Evolutionary conservation across 1,284 basidiomycete species (phyloP), one percentile per base, ranked within the genome.

Genomic region (Trichosporon sp.): DNA sequence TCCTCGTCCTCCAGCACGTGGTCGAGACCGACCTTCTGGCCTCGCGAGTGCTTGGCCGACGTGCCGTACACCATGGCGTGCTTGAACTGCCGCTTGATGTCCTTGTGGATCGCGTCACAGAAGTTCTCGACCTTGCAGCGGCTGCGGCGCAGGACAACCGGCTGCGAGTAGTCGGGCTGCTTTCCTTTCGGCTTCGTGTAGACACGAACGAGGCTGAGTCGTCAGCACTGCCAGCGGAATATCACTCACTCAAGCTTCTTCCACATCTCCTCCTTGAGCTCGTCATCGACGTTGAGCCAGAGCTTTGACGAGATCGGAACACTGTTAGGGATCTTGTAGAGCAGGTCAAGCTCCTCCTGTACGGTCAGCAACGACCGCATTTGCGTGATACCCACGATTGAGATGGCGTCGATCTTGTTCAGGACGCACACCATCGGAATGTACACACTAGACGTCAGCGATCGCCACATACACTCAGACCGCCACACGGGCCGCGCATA

Each of bases 201-300:
- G 3, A 83, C 84, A 62, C 47, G 31, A 38, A 65, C 56, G 51
- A 62, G 58, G 56, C 31, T 47, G 13, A 5, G 29, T n/a, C 38
- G 44, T 62, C 34, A 27, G 27, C n/a, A 25, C 27, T 58, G 29
- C 18, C 12, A n/a, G n/a, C n/a, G 15, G 21, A 12, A 23, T 47
- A 32, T 89, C 58, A 96, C 93, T 66, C 96, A 89, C 78, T 93
- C 89, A 34, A 97, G 88, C 64, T 91, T 89, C 68, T 89, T 85
- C 95, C 94, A 97, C 93, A 95, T 95, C 75, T 87, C 76, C 72
- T 94, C 91, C 67, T 93, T 88, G 58, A 99, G 87, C 81, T 99
- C 97, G 83, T 99, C 97, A 83, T 99, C 97, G 76, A 99, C 86
- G 84, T 99, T 99, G 77, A 98, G 87, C 96, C 96, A 99, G 21